Conservation (phyloP, 176 grass and related monocot species). For the Pontederia crassipes region DNA sequence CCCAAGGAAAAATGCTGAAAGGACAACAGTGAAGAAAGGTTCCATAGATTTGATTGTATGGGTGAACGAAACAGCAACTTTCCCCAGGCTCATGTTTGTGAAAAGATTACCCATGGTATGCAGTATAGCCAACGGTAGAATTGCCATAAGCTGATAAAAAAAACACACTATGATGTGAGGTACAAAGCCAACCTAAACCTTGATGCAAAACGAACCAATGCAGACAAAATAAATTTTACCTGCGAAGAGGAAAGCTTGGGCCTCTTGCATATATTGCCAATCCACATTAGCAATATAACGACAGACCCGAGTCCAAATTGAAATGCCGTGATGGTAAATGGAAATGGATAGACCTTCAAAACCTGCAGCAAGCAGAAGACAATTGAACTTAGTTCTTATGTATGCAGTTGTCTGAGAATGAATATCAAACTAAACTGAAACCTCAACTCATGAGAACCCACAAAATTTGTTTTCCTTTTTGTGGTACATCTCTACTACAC, state of each 20-base stretch:
- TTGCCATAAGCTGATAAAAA: constrained; percentile 42
- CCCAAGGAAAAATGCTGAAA: constrained; percentile 65
- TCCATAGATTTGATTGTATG: constrained; percentile 86
- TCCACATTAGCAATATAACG: constrained; percentile 61
- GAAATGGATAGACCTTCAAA: constrained; percentile 61
- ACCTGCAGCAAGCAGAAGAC: constrained; percentile 32
- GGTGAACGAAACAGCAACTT: constrained; percentile 88
- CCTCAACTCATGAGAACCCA: too few species aligned
- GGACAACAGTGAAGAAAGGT: constrained; percentile 71
- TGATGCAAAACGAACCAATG: constrained; percentile 8
- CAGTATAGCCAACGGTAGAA: constrained; percentile 63
- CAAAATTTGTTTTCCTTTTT: too few species aligned
- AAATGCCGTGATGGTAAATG: constrained; percentile 69
- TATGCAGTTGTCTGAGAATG: background rate
- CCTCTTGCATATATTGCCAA: constrained; percentile 50
- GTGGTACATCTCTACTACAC: too few species aligned
- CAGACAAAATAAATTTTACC: constrained; percentile 29
- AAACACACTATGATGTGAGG: constrained; percentile 17
- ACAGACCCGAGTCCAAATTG: constrained; percentile 58
- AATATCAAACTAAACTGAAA: constrained; percentile 1
- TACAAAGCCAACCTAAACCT: background rate
- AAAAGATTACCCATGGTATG: constrained; percentile 90
- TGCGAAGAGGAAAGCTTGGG: constrained; percentile 63
- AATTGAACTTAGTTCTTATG: background rate
- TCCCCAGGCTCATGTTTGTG: constrained; percentile 85